phyloP scores from a whole-genome alignment of 768 basidiomycete genomes.

The Calocera viscosa region DNA sequence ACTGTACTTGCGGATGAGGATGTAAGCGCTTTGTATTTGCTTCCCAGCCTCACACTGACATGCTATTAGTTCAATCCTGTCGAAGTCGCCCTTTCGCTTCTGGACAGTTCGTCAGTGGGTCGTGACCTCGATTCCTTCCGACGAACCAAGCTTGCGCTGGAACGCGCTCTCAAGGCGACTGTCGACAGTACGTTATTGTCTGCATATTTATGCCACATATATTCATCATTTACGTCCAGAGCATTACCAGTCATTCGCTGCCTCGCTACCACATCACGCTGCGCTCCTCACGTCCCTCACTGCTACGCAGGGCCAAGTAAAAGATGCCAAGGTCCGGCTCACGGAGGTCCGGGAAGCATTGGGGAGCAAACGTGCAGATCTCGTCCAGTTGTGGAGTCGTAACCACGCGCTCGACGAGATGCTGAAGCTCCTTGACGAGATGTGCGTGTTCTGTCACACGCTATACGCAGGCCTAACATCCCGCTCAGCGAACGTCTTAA shows the following conservation, averaged over 20 bases:
- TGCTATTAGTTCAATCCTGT: constrained; percentile 74
- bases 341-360: constrained; percentile 68
- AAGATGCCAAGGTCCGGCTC: constrained; percentile 53
- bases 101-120: constrained; percentile 61
- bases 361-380: constrained; percentile 72
- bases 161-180: constrained; percentile 70
- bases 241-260: constrained; percentile 88
- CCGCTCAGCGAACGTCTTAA: constrained; percentile 70
- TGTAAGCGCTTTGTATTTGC: constrained; percentile 8
- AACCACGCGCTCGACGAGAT: constrained; percentile 91
- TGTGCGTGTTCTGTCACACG: constrained; percentile 42
- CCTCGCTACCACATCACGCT: constrained; percentile 84
- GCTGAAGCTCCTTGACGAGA: constrained; percentile 85
- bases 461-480: constrained; percentile 3
- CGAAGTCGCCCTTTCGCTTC: constrained; percentile 76
- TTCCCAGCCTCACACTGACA: background rate
- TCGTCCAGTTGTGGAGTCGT: constrained; percentile 79
- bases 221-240: constrained; percentile 35
- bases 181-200: constrained; percentile 56
- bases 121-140: constrained; percentile 69
- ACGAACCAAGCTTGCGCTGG: constrained; percentile 61
- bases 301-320: constrained; percentile 61
- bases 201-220: constrained; percentile 6
- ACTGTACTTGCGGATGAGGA: constrained; percentile 21
- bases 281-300: constrained; percentile 58